Percentiles rank a stretch among this genome's conserved stretches.
phyloP scores from a whole-genome alignment of 176 grass and related monocot genomes.

The Olyra latifolia region DNA sequence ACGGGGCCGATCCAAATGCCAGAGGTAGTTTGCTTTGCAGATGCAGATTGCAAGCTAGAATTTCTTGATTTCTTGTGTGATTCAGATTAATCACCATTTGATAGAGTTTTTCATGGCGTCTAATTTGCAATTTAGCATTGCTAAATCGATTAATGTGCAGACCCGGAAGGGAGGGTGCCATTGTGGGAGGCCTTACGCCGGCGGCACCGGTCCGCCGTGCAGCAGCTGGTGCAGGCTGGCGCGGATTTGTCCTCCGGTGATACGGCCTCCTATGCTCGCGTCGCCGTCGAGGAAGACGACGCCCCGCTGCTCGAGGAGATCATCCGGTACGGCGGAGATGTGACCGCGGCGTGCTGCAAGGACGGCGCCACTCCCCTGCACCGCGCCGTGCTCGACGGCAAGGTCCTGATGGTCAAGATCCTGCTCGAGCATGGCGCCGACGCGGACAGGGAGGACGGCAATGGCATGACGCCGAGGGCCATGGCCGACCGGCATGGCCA shows the following conservation, averaged over 20 bases:
- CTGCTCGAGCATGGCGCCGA: constrained; percentile 61
- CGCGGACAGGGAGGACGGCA: constrained; percentile 31
- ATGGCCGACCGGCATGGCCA: constrained; percentile 45
- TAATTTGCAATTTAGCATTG: no score
- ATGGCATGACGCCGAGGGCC: constrained; percentile 41
- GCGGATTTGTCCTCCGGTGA: constrained; percentile 51
- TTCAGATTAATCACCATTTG: background rate
- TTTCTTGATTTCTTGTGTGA: no score
- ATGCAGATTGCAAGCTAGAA: background rate
- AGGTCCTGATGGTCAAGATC: constrained; percentile 34
- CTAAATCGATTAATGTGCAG: constrained; percentile 22
- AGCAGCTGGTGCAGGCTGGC: constrained; percentile 50
- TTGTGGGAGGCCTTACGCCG: constrained; percentile 72
- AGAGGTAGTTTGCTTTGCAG: constrained; percentile 54
- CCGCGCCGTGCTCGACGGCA: constrained; percentile 56
- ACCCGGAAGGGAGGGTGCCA: constrained; percentile 60
- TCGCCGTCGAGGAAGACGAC: constrained; percentile 54
- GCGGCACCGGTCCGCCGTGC: constrained; percentile 35
- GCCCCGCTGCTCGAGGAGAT: constrained; percentile 46
- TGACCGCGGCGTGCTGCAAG: constrained; percentile 25
- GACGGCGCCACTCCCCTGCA: constrained; percentile 61
- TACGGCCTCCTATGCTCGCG: constrained; percentile 39
- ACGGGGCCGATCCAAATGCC: constrained; percentile 60
- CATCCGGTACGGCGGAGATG: constrained; percentile 54
- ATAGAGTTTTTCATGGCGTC: background rate